Evolutionary conservation across 805 yeast species (phyloP).

Genomic region (Debaryomyces tyrocola): DNA sequence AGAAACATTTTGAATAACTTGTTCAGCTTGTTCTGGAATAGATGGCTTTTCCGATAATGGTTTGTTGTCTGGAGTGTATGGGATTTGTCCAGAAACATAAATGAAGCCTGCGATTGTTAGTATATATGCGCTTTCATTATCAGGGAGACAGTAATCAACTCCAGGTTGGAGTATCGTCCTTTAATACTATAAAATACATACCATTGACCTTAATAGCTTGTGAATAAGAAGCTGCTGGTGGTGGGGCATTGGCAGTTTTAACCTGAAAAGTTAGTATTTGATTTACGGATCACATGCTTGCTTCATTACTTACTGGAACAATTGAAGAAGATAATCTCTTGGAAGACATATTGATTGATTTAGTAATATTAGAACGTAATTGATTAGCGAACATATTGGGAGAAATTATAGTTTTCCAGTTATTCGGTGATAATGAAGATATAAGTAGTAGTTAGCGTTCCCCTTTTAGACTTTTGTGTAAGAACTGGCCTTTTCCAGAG

Average conservation of each 20-base stretch:
- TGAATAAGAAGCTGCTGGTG: conserved; percentile 95
- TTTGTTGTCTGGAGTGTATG: conserved; percentile 79
- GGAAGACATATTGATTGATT: conserved; percentile 21
- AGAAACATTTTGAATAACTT: conserved; percentile 64
- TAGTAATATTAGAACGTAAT: conserved; percentile 17
- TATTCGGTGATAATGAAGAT: too few relatives aligned
- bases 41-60: conserved; percentile 67
- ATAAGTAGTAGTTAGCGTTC: too few relatives aligned
- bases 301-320: conserved; percentile 28
- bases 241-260: conserved; percentile 79
- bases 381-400: conserved; percentile 16
- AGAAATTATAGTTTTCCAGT: too few relatives aligned
- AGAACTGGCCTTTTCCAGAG: too few relatives aligned
- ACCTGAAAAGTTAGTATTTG: conserved; percentile 34
- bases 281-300: conserved; percentile 6
- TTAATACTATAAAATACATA: conserved; percentile 18
- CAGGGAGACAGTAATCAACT: neutral
- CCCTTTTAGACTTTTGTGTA: too few relatives aligned
- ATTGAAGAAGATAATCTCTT: conserved; percentile 27
- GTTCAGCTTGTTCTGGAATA: conserved; percentile 76
- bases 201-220: conserved; percentile 90
- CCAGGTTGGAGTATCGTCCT: neutral
- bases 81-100: conserved; percentile 94
- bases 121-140: neutral
- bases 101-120: conserved; percentile 54